A percentile compares a stretch with the other conserved stretches of the same genome.
Evolutionary conservation across 768 basidiomycete species (phyloP).

Genomic region (Lepiota brunneoincarnata): DNA sequence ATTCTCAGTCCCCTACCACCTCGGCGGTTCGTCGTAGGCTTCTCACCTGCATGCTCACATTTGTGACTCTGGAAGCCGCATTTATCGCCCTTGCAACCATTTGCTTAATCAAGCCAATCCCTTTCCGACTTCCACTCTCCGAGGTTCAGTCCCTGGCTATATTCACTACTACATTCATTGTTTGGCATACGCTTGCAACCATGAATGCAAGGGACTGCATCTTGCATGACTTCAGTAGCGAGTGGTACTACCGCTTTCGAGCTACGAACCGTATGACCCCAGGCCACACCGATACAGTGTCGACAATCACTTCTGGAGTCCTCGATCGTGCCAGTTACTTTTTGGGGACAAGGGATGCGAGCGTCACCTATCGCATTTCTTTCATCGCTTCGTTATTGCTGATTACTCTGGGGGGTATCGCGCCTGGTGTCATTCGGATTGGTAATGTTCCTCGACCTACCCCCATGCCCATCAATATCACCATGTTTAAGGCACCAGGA

Average conservation of each 20-base stretch:
- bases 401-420: neutral
- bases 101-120: neutral
- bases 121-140: neutral
- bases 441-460: neutral
- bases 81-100: neutral
- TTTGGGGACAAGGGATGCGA: neutral
- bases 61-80: neutral
- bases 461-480: neutral
- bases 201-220: neutral
- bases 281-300: neutral
- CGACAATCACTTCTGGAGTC: neutral
- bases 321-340: neutral
- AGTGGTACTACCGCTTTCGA: neutral
- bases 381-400: neutral
- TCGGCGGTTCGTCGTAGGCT: neutral
- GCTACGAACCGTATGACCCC: neutral
- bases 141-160: neutral
- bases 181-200: neutral
- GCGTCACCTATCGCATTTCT: neutral
- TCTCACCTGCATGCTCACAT: neutral
- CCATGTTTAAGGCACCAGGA: neutral
- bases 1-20: no score
- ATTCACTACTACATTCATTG: constrained; percentile 2
- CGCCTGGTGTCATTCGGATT: neutral
- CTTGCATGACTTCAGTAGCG: neutral